Conservation (phyloP, 2,329 filamentous ascomycete genomes). For the Thermoascus crustaceus region DNA sequence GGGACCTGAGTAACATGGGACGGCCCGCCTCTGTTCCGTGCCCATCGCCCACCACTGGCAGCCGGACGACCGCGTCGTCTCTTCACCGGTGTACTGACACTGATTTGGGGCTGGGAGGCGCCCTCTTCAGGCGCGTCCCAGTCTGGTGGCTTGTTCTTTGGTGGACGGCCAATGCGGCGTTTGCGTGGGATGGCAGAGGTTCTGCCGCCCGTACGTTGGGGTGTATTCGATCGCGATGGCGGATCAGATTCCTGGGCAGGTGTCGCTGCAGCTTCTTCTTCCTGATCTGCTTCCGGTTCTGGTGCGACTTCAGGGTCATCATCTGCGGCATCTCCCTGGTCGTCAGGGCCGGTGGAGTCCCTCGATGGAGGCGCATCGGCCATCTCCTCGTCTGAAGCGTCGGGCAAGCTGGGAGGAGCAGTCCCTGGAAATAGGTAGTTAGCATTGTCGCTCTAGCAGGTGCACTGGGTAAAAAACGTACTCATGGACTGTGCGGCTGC, state of each 20-base stretch:
- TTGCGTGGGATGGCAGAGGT: constrained; percentile 58
- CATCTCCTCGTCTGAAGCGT: constrained; percentile 41
- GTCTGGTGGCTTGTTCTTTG: constrained; percentile 74
- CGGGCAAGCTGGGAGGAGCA: constrained; percentile 31
- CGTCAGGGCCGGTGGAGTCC: constrained; percentile 22
- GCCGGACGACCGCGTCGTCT: constrained; percentile 52
- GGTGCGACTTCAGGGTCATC: constrained; percentile 21
- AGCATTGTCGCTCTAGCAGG: constrained; percentile 7
- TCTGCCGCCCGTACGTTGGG: constrained; percentile 37
- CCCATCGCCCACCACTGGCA: constrained; percentile 58
- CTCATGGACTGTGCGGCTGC: constrained; percentile 40
- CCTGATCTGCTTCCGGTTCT: constrained; percentile 30
- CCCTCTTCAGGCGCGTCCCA: constrained; percentile 57
- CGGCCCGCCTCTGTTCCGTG: constrained; percentile 61
- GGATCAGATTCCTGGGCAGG: constrained; percentile 35
- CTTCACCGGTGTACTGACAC: constrained; percentile 43
- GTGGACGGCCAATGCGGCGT: constrained; percentile 70
- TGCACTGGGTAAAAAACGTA: constrained; percentile 17
- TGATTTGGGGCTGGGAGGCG: constrained; percentile 34
- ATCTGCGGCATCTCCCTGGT: constrained; percentile 27
- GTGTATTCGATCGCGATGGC: constrained; percentile 44
- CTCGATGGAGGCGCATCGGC: constrained; percentile 27
- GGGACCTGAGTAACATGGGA: constrained; percentile 74
- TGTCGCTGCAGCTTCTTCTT: constrained; percentile 35
- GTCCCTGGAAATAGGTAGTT: constrained; percentile 30